Conservation (phyloP, 2,329 filamentous ascomycete species). For the Achaetomium macrosporum region DNA sequence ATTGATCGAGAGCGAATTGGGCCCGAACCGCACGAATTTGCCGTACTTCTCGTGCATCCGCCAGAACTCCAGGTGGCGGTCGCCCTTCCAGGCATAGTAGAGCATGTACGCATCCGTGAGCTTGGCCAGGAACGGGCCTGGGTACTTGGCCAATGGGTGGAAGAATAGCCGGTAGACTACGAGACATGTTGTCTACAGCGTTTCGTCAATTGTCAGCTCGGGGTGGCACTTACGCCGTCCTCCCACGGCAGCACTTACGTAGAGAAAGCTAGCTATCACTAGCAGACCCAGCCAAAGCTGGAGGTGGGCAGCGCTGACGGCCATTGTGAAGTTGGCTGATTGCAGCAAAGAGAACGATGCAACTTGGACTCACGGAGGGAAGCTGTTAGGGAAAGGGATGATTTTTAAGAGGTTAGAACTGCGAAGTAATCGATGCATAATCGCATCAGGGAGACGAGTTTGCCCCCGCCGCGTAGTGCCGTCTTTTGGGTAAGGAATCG, state of each 20-base stretch:
- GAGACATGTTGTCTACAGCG: constrained; percentile 34
- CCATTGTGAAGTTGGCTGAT: constrained; percentile 16
- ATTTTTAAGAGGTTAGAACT: neutral
- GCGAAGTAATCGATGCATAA: neutral
- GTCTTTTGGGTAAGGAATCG: constrained; percentile 1
- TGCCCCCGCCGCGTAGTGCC: neutral
- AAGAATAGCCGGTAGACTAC: constrained; percentile 55
- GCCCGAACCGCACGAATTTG: constrained; percentile 64
- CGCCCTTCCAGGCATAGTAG: constrained; percentile 69
- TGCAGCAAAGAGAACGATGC: neutral
- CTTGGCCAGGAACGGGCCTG: constrained; percentile 58
- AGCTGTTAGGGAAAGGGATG: neutral
- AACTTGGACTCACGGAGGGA: neutral
- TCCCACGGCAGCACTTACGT: constrained; percentile 33
- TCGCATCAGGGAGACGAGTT: neutral
- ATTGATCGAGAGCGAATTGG: constrained; percentile 74
- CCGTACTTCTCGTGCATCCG: constrained; percentile 67
- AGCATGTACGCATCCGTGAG: constrained; percentile 60
- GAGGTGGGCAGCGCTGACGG: constrained; percentile 30
- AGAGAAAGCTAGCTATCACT: constrained; percentile 33
- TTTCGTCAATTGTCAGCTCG: neutral
- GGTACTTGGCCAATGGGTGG: constrained; percentile 60
- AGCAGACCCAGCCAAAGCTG: constrained; percentile 37
- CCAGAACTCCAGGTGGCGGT: constrained; percentile 68
- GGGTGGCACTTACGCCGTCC: neutral